Evolutionary conservation across 805 yeast species (phyloP).

Genomic region (Blastobotrys chiropterorum): DNA sequence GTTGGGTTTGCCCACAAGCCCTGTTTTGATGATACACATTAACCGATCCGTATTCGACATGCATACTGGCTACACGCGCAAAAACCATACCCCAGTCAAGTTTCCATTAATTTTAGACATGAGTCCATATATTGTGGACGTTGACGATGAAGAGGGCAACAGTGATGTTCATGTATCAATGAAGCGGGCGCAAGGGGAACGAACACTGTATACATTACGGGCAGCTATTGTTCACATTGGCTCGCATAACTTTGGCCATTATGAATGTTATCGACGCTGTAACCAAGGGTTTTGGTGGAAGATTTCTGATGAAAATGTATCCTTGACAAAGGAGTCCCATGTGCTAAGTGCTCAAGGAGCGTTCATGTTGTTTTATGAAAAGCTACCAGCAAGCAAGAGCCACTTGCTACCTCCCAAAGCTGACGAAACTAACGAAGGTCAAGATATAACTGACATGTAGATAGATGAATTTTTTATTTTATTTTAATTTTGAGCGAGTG

Average conservation of each 20-base stretch:
- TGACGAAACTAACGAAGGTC: neutral
- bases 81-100: conserved; percentile 74
- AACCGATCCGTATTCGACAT: conserved; percentile 93
- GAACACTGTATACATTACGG: conserved; percentile 56
- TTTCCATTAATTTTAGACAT: conserved; percentile 69
- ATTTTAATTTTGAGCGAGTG: neutral
- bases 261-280: conserved; percentile 72
- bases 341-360: conserved; percentile 81
- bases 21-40: conserved; percentile 66
- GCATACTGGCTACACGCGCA: conserved; percentile 70
- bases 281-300: conserved; percentile 91
- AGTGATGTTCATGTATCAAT: conserved; percentile 70
- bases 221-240: conserved; percentile 93
- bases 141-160: conserved; percentile 50
- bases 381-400: neutral
- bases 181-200: conserved; percentile 17
- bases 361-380: conserved; percentile 86
- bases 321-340: conserved; percentile 72
- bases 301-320: conserved; percentile 83
- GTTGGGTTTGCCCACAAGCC: conserved; percentile 70
- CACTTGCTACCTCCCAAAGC: neutral
- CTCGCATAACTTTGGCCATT: conserved; percentile 96
- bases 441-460: neutral
- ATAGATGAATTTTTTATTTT: neutral
- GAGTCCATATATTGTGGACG: conserved; percentile 61